Evolutionary conservation across 805 yeast species (phyloP).

Genomic region (Dipodascus albidus): DNA sequence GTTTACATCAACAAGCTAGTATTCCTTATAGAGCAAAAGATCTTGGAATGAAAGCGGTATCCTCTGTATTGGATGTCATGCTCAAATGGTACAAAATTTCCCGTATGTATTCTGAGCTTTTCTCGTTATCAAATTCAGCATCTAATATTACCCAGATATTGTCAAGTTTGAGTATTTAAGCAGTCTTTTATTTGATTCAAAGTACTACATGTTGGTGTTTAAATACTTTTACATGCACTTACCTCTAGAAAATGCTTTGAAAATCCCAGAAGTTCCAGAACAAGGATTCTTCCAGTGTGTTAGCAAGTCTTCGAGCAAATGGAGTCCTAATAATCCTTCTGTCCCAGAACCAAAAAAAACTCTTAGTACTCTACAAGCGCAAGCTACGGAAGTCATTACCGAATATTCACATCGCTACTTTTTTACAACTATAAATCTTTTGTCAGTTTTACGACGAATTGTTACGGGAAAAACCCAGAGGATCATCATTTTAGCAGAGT

Average conservation of each 20-base stretch:
- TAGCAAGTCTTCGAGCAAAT: constrained; percentile 10
- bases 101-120: constrained; percentile 28
- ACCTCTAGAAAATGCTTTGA: constrained; percentile 12
- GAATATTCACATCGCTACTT: constrained; percentile 16
- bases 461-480: constrained; percentile 66
- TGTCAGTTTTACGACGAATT: constrained; percentile 45
- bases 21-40: constrained; percentile 55
- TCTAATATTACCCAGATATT: constrained; percentile 38
- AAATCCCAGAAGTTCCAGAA: constrained; percentile 15
- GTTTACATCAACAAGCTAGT: not conserved
- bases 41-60: constrained; percentile 44
- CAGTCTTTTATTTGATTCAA: constrained; percentile 63
- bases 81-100: constrained; percentile 69
- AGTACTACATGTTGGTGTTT: constrained; percentile 34
- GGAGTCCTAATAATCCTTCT: constrained; percentile 2
- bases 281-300: constrained; percentile 17
- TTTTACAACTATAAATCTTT: constrained; percentile 32
- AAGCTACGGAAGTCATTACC: constrained; percentile 4
- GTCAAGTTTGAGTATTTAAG: constrained; percentile 68
- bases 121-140: too few species aligned
- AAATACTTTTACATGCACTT: constrained; percentile 21
- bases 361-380: not conserved
- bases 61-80: constrained; percentile 41
- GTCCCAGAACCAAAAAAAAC: not conserved
- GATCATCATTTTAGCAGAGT: constrained; percentile 45